A percentile compares a stretch with the other conserved stretches of the same genome.
Evolutionary conservation across 176 grass and related monocot species (phyloP).

Genomic region (Lolium multiflorum): DNA sequence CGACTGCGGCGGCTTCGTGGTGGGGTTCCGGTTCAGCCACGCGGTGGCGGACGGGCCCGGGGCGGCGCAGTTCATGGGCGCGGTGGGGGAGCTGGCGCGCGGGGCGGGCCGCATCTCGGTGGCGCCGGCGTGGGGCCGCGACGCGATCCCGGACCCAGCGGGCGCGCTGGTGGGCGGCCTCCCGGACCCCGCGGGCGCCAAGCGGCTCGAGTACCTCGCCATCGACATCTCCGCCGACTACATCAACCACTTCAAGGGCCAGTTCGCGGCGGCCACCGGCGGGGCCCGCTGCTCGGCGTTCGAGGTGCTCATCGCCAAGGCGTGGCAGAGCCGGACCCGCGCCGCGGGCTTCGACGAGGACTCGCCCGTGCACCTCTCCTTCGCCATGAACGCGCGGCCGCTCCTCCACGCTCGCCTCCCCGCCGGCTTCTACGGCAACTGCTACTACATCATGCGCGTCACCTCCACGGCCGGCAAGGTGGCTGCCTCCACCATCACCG

Average conservation of each 20-base stretch:
- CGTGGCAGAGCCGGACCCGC: constrained; percentile 79
- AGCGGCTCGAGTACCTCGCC: constrained; percentile 68
- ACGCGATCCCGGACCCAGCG: constrained; percentile 60
- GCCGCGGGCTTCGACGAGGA: constrained; percentile 45
- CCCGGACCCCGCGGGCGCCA: constrained; percentile 46
- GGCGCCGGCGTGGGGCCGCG: constrained; percentile 57
- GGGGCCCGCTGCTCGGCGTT: constrained; percentile 78
- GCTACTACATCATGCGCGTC: constrained; percentile 94
- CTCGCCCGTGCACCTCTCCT: constrained; percentile 65
- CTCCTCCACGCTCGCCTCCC: constrained; percentile 45
- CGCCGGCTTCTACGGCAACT: constrained; percentile 79
- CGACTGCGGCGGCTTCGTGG: constrained; percentile 87
- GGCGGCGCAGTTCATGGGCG: constrained; percentile 84
- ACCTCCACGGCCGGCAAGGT: constrained; percentile 50
- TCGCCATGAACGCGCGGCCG: constrained; percentile 88
- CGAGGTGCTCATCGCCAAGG: constrained; percentile 90
- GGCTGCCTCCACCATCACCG: constrained; percentile 46
- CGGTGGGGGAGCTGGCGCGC: constrained; percentile 76
- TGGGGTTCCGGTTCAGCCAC: constrained; percentile 92
- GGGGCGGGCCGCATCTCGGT: constrained; percentile 40
- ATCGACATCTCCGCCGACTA: constrained; percentile 87
- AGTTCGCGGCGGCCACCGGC: constrained; percentile 50
- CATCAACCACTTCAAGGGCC: constrained; percentile 82
- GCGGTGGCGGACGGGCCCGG: constrained; percentile 82
- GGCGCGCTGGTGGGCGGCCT: constrained; percentile 55